phyloP scores from a whole-genome alignment of 352 stramenopile genomes.

The Globisporangium sylvaticum region DNA sequence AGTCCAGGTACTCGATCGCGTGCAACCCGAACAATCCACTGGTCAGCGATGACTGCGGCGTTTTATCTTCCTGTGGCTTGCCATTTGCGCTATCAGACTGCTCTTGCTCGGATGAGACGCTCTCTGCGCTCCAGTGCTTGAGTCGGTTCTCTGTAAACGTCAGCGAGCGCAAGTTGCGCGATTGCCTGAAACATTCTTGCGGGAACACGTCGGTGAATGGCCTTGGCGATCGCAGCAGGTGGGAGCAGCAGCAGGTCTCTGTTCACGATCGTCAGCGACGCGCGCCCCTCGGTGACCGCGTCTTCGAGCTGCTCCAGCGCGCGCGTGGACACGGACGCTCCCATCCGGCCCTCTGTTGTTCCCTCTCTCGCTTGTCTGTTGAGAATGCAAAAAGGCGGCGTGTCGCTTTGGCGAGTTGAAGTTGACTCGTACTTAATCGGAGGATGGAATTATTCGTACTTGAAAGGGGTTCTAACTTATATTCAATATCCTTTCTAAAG shows the following conservation, averaged over 20 bases:
- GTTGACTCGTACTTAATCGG: too few species aligned
- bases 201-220: conserved; percentile 42
- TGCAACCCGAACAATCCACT: conserved; percentile 28
- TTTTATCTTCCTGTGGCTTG: neutral
- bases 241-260: conserved; percentile 45
- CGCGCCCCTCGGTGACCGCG: conserved; percentile 19
- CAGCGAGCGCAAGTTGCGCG: conserved; percentile 26
- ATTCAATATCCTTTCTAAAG: too few species aligned
- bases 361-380: neutral
- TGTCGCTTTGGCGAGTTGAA: too few species aligned
- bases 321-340: conserved; percentile 31
- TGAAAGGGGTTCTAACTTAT: too few species aligned
- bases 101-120: conserved; percentile 11
- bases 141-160: conserved; percentile 47
- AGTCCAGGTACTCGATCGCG: conserved; percentile 36
- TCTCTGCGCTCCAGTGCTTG: conserved; percentile 24
- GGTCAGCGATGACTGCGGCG: neutral
- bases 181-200: conserved; percentile 12
- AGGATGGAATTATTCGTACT: too few species aligned
- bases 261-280: conserved; percentile 26
- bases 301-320: conserved; percentile 36
- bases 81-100: neutral
- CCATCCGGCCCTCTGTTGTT: conserved; percentile 14
- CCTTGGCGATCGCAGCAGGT: conserved; percentile 33
- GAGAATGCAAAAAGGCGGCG: neutral